These are phyloP conservation scores for Mollisia scopiformis DNA, from an alignment of 2,329 filamentous ascomycete species.

Conservation along the genomic window DNA sequence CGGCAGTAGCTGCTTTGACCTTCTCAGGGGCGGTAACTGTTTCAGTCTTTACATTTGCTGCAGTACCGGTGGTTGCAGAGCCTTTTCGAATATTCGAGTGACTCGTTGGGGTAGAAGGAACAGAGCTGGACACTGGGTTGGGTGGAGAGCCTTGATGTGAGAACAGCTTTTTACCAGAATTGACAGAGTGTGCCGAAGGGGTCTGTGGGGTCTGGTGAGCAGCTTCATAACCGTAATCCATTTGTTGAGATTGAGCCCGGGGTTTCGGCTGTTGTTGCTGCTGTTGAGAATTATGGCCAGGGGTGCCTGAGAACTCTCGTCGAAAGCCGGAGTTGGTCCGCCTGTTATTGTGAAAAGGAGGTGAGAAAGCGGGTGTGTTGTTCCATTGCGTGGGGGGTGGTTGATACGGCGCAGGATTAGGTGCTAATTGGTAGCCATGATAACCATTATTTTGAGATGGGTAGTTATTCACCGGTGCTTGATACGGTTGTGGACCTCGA, in stretches of 20 bases:
- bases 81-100: not conserved
- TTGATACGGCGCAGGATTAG: constrained; percentile 14
- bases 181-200: constrained; percentile 15
- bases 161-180: constrained; percentile 15
- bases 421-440: constrained; percentile 13
- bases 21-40: constrained; percentile 13
- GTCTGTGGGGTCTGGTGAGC: constrained; percentile 12
- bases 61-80: not conserved
- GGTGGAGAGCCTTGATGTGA: constrained; percentile 7
- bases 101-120: constrained; percentile 23
- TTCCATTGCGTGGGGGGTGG: constrained; percentile 19
- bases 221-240: constrained; percentile 14
- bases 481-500: constrained; percentile 23
- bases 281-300: constrained; percentile 17
- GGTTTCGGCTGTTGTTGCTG: not conserved
- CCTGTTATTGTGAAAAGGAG: constrained; percentile 17
- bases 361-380: constrained; percentile 11
- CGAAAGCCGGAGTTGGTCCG: constrained; percentile 17
- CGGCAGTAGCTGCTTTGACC: too few species aligned
- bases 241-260: constrained; percentile 11
- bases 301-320: constrained; percentile 16
- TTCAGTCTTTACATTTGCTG: not conserved
- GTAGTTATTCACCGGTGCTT: constrained; percentile 20
- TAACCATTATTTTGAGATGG: constrained; percentile 21
- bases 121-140: constrained; percentile 3